A percentile compares a stretch with the other conserved stretches of the same genome.
phyloP scores from a whole-genome alignment of 805 yeast species.

The Candida endomychidarum region DNA sequence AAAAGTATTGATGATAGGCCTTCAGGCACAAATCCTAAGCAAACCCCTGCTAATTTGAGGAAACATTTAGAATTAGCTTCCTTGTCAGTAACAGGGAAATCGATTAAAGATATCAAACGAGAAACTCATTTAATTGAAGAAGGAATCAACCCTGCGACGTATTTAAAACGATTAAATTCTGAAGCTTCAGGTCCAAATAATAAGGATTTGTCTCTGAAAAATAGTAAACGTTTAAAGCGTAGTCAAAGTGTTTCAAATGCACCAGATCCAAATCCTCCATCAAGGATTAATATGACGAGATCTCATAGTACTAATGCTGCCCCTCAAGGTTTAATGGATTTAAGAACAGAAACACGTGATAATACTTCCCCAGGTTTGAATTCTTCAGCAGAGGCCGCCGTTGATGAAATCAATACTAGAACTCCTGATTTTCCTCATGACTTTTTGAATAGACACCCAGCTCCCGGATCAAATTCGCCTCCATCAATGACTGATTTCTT shows the following conservation, averaged over 20 bases:
- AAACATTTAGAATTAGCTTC: slow-evolving; percentile 57
- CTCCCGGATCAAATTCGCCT: slow-evolving; percentile 9
- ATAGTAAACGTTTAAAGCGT: slow-evolving; percentile 16
- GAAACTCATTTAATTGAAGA: slow-evolving; percentile 49
- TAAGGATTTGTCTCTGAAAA: slow-evolving; percentile 16
- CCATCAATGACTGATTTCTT: slow-evolving; percentile 15
- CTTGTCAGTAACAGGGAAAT: slow-evolving; percentile 54
- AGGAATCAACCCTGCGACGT: slow-evolving; percentile 49
- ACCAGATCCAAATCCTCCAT: neutral
- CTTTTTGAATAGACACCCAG: slow-evolving; percentile 11
- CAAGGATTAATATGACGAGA: neutral
- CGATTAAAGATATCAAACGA: slow-evolving; percentile 49
- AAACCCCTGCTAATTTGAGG: slow-evolving; percentile 23
- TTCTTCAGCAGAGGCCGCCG: slow-evolving; percentile 37
- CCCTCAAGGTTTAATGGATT: neutral
- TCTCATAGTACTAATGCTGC: slow-evolving; percentile 7
- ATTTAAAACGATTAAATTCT: slow-evolving; percentile 14
- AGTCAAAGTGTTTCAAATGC: slow-evolving; percentile 15
- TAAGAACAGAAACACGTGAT: slow-evolving; percentile 4
- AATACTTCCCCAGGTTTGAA: slow-evolving; percentile 18
- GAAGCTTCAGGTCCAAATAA: slow-evolving; percentile 12
- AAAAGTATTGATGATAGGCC: neutral
- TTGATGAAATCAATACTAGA: slow-evolving; percentile 26
- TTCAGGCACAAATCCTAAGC: neutral
- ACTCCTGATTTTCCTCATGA: slow-evolving; percentile 13